These are phyloP conservation scores for Chrysosphaeria jannelii DNA, from an alignment of 2,329 filamentous ascomycete species.

Conservation along the genomic window DNA sequence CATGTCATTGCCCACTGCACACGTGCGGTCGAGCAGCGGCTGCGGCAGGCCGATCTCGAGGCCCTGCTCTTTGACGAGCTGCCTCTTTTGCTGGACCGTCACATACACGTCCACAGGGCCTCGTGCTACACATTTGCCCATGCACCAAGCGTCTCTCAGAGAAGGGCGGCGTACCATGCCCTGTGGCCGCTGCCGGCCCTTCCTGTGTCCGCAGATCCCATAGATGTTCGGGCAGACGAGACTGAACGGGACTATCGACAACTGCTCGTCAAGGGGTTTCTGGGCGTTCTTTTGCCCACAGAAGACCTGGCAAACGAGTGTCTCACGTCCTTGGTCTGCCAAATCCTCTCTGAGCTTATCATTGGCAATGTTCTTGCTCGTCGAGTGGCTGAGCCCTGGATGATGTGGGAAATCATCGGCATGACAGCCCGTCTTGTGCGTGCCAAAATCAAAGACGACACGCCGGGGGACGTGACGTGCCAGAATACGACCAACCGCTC, in stretches of 20 bases:
- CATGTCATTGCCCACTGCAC: constrained; percentile 84
- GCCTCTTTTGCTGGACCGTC: constrained; percentile 48
- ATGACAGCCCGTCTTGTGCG: constrained; percentile 25
- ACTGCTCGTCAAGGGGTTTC: constrained; percentile 51
- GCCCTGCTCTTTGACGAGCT: constrained; percentile 65
- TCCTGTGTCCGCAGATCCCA: constrained; percentile 28
- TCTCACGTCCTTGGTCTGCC: constrained; percentile 52
- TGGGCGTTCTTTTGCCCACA: constrained; percentile 64
- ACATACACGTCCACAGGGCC: constrained; percentile 51
- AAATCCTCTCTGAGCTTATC: constrained; percentile 74
- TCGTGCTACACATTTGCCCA: no score
- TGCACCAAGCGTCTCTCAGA: no score
- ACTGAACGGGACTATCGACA: constrained; percentile 64
- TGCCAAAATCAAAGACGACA: constrained; percentile 5
- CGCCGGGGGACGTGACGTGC: not conserved
- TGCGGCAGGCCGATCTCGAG: constrained; percentile 59
- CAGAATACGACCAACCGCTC: no score
- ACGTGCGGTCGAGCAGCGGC: constrained; percentile 55
- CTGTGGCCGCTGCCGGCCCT: constrained; percentile 56
- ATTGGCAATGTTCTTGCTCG: constrained; percentile 55
- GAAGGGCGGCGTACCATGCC: constrained; percentile 56
- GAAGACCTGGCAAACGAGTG: constrained; percentile 78
- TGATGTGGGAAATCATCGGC: constrained; percentile 59
- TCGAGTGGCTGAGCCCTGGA: constrained; percentile 62
- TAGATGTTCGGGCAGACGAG: no score